Base-by-base conservation (phyloP, 495 filamentous ascomycete species). In the Penicillium angulare region DNA sequence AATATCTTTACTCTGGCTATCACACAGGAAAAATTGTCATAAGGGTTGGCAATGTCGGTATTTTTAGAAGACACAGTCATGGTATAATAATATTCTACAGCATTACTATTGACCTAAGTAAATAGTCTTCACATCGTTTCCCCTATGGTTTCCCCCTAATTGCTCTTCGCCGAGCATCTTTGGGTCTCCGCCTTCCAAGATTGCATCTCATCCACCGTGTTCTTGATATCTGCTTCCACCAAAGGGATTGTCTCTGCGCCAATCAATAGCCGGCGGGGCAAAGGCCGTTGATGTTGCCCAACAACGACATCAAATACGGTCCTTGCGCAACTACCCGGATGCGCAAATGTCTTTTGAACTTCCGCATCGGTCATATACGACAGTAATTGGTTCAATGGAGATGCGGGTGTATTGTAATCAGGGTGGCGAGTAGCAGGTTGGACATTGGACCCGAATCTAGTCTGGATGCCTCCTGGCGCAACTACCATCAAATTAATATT, bases 401-500 rank as follows among this genome's bases (percentile, higher is more conserved):
- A 10, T 21, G 8, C 22, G 0, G 18, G 18, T 3, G 12, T 10
- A 39, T 21, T 18, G 9, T 39, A 39, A 13, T 16, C 20, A 39
- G 36, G 36, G 7, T 39, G 18, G 20, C 18, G 20, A 0, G 17
- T 18, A 4, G 7, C 18, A 13, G n/a, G 7, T 10, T 39, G 36
- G 2, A 18, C 16, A 39, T 39, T 39, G 13, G 5, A 7, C 2
- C 8, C 8, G 5, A 31, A 32, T 10, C 18, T 44, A 16, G 21
- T 44, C 43, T 13, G 24, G 6, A 45, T 18, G 7, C 43, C 26
- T 12, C 43, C 26, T 4, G 60, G 60, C 10, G 51, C 57, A 29
- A 48, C 47, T n/a, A 63, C 32, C 34, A 64, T 23, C 20, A 64
- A 56, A 6, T 54, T 48, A 29, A 60, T 59, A 20, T 59, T 56